These are phyloP conservation scores for Geotrichum aggregatum DNA, from an alignment of 1,139 yeast genomes.

Conservation along the genomic window DNA sequence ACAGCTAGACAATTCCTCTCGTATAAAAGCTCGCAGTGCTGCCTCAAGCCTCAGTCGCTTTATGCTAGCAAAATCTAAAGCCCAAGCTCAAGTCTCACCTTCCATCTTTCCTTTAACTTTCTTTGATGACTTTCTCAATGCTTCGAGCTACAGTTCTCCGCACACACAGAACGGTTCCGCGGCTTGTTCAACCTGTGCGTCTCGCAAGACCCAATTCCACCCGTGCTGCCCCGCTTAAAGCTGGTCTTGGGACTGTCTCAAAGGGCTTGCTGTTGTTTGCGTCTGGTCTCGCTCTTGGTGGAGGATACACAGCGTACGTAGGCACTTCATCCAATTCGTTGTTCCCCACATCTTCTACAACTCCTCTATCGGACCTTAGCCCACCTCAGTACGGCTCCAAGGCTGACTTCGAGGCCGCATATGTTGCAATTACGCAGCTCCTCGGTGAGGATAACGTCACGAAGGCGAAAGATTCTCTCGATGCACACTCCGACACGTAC, in stretches of 20 bases:
- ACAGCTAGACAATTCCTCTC: too few relatives aligned
- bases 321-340: slow-evolving; percentile 11
- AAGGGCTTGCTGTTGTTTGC: slow-evolving; percentile 13
- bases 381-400: slow-evolving; percentile 42
- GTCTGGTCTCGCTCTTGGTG: slow-evolving; percentile 17
- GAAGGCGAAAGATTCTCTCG: slow-evolving; percentile 38
- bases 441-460: slow-evolving; percentile 48
- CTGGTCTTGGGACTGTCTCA: slow-evolving; percentile 27
- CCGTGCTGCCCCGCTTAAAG: background rate
- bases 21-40: too few relatives aligned
- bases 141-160: too few relatives aligned
- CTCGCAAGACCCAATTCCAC: background rate
- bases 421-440: slow-evolving; percentile 43
- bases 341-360: slow-evolving; percentile 23
- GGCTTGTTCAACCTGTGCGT: background rate
- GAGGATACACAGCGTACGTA: slow-evolving; percentile 13
- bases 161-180: too few relatives aligned
- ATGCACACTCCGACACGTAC: slow-evolving; percentile 57
- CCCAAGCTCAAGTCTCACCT: too few relatives aligned
- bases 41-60: too few relatives aligned
- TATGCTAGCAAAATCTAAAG: too few relatives aligned
- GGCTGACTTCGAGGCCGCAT: slow-evolving; percentile 43
- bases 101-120: too few relatives aligned
- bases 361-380: slow-evolving; percentile 25
- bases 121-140: too few relatives aligned